These are phyloP conservation scores for Trichoderma sp. DNA, from an alignment of 2,329 filamentous ascomycete genomes.

Conservation along the genomic window DNA sequence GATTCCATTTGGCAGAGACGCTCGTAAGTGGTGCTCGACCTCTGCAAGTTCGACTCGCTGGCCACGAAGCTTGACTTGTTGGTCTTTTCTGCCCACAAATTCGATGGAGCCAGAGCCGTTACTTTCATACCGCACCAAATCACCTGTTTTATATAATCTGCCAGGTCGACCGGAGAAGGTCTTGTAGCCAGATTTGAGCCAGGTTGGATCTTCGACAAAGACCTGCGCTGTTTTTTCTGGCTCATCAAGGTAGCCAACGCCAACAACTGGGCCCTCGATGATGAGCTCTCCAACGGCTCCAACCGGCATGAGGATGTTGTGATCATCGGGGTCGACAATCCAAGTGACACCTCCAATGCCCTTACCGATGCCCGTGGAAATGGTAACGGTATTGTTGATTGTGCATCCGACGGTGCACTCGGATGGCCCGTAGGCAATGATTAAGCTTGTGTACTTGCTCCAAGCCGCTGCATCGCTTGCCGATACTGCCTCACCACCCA, in stretches of 20 bases:
- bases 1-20: slow-evolving; percentile 46
- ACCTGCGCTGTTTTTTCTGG: slow-evolving; percentile 57
- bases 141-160: slow-evolving; percentile 61
- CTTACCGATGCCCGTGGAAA: slow-evolving; percentile 49
- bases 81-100: slow-evolving; percentile 65
- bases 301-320: slow-evolving; percentile 49
- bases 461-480: slow-evolving; percentile 51
- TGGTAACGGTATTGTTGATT: slow-evolving; percentile 49
- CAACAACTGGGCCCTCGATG: slow-evolving; percentile 61
- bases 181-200: slow-evolving; percentile 48
- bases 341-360: slow-evolving; percentile 52
- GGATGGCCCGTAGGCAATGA: slow-evolving; percentile 56
- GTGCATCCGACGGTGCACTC: slow-evolving; percentile 57
- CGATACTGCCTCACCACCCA: slow-evolving; percentile 57
- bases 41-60: slow-evolving; percentile 63
- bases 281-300: slow-evolving; percentile 56
- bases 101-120: slow-evolving; percentile 57
- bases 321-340: slow-evolving; percentile 53
- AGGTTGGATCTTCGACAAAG: slow-evolving; percentile 59
- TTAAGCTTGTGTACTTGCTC: slow-evolving; percentile 48
- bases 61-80: slow-evolving; percentile 68
- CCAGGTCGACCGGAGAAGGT: slow-evolving; percentile 42
- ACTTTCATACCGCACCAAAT: slow-evolving; percentile 56
- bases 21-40: slow-evolving; percentile 52
- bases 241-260: slow-evolving; percentile 62